Percentiles rank a stretch among this genome's conserved stretches.
phyloP scores from a whole-genome alignment of 1,284 basidiomycete species.

The Apiotrichum montevideense region DNA sequence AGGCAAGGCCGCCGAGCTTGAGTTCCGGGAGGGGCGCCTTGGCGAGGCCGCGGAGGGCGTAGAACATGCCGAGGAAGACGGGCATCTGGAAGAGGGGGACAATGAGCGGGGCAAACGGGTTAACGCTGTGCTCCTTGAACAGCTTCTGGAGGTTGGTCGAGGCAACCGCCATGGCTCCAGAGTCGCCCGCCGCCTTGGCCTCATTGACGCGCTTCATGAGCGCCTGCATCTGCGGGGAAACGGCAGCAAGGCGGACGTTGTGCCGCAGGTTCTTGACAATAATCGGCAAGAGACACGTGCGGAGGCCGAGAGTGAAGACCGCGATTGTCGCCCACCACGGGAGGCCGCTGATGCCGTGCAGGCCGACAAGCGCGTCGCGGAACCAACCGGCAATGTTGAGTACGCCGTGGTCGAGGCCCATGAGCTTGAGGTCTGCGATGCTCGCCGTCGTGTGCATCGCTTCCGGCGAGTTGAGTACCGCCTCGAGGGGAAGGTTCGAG shows the following conservation, averaged over 20 bases:
- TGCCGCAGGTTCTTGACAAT: conserved; percentile 61
- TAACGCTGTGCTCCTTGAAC: conserved; percentile 65
- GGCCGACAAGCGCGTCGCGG: conserved; percentile 59
- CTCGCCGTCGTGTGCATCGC: conserved; percentile 52
- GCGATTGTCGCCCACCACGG: conserved; percentile 85
- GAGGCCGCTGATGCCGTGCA: conserved; percentile 67
- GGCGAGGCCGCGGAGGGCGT: conserved; percentile 69
- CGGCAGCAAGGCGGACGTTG: conserved; percentile 62
- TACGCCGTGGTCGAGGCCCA: conserved; percentile 61
- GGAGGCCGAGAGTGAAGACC: conserved; percentile 62
- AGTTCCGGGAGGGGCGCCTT: conserved; percentile 65
- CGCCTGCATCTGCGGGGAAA: conserved; percentile 56
- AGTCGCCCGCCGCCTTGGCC: conserved; percentile 52
- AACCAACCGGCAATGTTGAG: conserved; percentile 59
- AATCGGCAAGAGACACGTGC: conserved; percentile 64
- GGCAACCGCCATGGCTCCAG: conserved; percentile 54
- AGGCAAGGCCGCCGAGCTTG: conserved; percentile 66
- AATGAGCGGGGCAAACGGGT: conserved; percentile 56
- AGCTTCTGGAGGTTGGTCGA: conserved; percentile 59
- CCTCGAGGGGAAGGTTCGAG: conserved; percentile 32
- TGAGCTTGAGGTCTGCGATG: conserved; percentile 68
- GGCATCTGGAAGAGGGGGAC: conserved; percentile 68
- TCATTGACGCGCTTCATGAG: conserved; percentile 54
- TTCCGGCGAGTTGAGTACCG: conserved; percentile 43
- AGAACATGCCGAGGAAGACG: conserved; percentile 78